These are phyloP conservation scores for Globisporangium alternatum DNA, from an alignment of 352 stramenopile species.

Conservation along the genomic window DNA sequence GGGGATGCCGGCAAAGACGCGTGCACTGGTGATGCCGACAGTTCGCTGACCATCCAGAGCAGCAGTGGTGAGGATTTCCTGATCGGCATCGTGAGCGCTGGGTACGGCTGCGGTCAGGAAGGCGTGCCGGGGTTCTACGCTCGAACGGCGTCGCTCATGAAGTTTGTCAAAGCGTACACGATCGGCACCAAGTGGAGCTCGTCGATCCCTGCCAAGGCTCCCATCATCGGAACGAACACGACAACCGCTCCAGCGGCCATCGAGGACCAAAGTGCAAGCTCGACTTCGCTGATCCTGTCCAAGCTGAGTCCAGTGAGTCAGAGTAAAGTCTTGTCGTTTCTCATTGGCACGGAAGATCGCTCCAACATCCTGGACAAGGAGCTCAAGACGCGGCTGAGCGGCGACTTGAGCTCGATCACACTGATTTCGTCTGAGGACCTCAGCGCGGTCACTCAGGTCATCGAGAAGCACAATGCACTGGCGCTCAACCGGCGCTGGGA, in stretches of 20 bases:
- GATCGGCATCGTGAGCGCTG: constrained; percentile 5
- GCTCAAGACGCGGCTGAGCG: not conserved
- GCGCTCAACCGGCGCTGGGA: constrained; percentile 2
- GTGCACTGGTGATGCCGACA: not conserved
- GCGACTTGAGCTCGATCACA: not conserved
- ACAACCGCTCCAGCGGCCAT: not conserved
- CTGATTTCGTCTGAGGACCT: constrained; percentile 1
- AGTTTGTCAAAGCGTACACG: constrained; percentile 12
- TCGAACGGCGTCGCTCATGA: not conserved
- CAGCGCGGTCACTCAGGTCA: not conserved
- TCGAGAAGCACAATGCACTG: constrained; percentile 3
- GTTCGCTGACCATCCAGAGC: constrained; percentile 4
- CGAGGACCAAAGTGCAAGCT: not conserved
- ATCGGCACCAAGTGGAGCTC: not conserved
- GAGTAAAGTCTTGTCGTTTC: not conserved
- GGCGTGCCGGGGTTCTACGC: constrained; percentile 6
- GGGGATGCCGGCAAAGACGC: not conserved
- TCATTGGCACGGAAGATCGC: not conserved
- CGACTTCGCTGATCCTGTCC: not conserved
- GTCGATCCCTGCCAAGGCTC: not conserved
- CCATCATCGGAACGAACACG: no score
- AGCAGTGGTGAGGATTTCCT: not conserved
- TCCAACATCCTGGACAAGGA: constrained; percentile 8
- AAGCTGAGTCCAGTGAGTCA: not conserved
- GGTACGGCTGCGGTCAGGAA: constrained; percentile 1